These are phyloP conservation scores for Cetraspora pellucida DNA, from an alignment of 192 early-diverging fungal species.

Conservation along the genomic window DNA sequence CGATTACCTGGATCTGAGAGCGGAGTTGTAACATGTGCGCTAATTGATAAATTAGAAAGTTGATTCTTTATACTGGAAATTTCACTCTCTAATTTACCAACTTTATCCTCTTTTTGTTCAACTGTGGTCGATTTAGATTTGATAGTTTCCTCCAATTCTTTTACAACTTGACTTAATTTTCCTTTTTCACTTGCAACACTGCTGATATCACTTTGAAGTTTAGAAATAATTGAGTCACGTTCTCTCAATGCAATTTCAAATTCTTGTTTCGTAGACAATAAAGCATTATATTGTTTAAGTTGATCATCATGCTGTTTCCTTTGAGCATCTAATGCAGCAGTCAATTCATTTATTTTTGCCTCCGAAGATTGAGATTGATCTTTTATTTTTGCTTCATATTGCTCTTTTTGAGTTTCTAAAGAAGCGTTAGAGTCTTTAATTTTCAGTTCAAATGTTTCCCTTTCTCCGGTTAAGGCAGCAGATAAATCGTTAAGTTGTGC, in stretches of 20 bases:
- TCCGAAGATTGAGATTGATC: neutral
- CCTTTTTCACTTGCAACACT: conserved; percentile 33
- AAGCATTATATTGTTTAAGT: conserved; percentile 11
- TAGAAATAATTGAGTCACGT: conserved; percentile 26
- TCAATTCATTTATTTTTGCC: conserved; percentile 13
- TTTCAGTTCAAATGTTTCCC: neutral
- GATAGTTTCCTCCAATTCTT: conserved; percentile 32
- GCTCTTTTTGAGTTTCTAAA: conserved; percentile 7
- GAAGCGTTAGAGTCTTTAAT: neutral
- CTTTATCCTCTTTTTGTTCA: conserved; percentile 34
- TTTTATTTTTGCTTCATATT: conserved; percentile 14
- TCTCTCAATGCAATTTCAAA: conserved; percentile 24
- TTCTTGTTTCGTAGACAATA: conserved; percentile 27
- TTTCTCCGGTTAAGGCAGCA: neutral
- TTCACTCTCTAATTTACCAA: conserved; percentile 30
- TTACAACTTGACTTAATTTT: conserved; percentile 30
- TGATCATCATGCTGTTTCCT: conserved; percentile 29
- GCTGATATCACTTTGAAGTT: conserved; percentile 27
- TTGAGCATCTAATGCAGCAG: neutral
- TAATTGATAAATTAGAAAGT: conserved; percentile 20
- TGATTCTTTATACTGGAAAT: conserved; percentile 33
- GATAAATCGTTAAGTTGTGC: conserved; percentile 18
- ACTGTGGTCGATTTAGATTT: conserved; percentile 31
- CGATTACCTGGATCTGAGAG: neutral
- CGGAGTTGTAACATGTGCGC: neutral